phyloP scores from a whole-genome alignment of 2,329 filamentous ascomycete genomes.

The Fonsecaea pedrosoi region DNA sequence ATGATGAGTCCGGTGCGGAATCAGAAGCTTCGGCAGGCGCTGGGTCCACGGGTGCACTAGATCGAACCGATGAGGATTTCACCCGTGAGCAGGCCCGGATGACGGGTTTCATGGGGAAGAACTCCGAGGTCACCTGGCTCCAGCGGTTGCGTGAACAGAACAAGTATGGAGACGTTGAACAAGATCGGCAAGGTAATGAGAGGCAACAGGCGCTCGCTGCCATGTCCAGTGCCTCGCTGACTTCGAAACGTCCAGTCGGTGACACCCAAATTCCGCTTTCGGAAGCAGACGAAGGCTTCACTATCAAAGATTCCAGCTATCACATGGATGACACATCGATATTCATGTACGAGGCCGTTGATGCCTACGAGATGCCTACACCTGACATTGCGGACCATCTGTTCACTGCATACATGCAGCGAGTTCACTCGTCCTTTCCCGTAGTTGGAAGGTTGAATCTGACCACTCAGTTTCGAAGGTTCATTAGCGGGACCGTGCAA shows the following conservation, averaged over 20 bases:
- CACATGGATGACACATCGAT: conserved; percentile 55
- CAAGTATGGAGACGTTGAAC: conserved; percentile 43
- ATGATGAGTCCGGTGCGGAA: conserved; percentile 37
- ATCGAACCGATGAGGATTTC: conserved; percentile 55
- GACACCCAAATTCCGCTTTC: conserved; percentile 40
- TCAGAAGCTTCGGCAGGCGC: conserved; percentile 38
- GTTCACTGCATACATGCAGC: conserved; percentile 51
- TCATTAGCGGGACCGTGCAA: conserved; percentile 39
- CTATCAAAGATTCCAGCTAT: conserved; percentile 44
- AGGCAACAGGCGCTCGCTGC: conserved; percentile 19
- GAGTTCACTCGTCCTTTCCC: conserved; percentile 53
- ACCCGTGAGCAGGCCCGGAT: conserved; percentile 48
- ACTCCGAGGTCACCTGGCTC: conserved; percentile 56
- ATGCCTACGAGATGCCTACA: conserved; percentile 51
- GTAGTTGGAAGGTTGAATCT: conserved; percentile 54
- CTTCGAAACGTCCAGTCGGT: conserved; percentile 38
- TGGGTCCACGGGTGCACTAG: conserved; percentile 54
- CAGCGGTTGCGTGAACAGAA: conserved; percentile 51
- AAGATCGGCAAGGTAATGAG: conserved; percentile 21
- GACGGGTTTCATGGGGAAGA: conserved; percentile 55
- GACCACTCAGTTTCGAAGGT: conserved; percentile 49
- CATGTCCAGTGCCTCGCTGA: conserved; percentile 29
- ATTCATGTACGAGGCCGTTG: conserved; percentile 49
- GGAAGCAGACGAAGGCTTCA: conserved; percentile 42
- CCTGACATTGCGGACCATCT: conserved; percentile 50